Evolutionary conservation across 2,329 filamentous ascomycete genomes (phyloP), one percentile per base, ranked within the genome.

Genomic region (Hortaea sp.): DNA sequence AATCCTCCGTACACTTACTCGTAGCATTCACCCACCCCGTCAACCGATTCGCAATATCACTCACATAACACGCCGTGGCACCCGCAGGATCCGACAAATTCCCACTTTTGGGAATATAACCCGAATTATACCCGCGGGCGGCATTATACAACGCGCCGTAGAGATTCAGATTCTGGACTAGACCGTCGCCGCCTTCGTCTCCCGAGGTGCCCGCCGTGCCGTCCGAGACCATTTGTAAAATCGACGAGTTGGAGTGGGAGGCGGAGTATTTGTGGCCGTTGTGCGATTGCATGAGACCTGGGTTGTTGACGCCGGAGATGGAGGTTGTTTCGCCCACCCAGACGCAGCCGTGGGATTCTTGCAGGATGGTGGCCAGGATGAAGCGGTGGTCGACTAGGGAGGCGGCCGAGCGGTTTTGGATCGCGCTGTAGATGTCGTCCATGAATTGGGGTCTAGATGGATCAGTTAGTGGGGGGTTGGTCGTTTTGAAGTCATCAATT

Each of bases 21-120:
- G 46, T 43, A 4, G 55, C 57, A 31, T 55, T 49, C 34, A 60
- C 60, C 69, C 69, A 71, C 13, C 69, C 66, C 5, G 63, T 62
- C 45, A 74, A 61, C 40, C 70, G 64, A 54, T 74, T 74, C 42
- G 74, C 73, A 53, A 76, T 62, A 51, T 77, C 74, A 11, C 62
- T 67, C 20, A 68, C 64, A 55, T 77, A 77, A 63, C 73, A 76
- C 48, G 69, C 68, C 7, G 71, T 73, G 5, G 65, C 67, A 55
- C 72, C 64, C 32, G 68, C 69, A 4, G 72, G 63, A 41, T 65
- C 62, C 32, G 65, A 62, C 13, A 73, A 52, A 50, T 73, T 65
- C 29, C 59, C 62, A 44, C 57, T 61, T 7, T 49, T 49, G 5
- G 55, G 53, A 1, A 54, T 49, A n/a, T 52, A 54, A 11, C 72